phyloP scores from a whole-genome alignment of 331 rosid species.

The Erythrophleum ivorense region DNA sequence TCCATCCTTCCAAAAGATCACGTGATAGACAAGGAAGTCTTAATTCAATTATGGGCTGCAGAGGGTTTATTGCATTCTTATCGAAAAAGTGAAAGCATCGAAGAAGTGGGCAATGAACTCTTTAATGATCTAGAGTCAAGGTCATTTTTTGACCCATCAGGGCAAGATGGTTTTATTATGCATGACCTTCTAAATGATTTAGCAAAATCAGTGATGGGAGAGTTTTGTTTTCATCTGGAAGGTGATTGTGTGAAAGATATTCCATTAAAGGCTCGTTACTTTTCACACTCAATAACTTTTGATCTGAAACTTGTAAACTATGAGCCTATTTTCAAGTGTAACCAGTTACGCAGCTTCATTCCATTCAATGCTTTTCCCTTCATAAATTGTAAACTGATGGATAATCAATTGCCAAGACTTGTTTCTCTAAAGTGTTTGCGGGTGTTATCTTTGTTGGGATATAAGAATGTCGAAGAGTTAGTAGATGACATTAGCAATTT shows the following conservation, averaged over 20 bases:
- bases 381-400: neutral
- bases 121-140: too few relatives aligned
- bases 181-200: too few relatives aligned
- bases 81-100: too few relatives aligned
- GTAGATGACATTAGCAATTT: constrained; percentile 34
- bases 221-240: too few relatives aligned
- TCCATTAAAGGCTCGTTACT: neutral
- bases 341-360: neutral
- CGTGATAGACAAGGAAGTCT: too few relatives aligned
- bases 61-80: too few relatives aligned
- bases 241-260: neutral
- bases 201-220: too few relatives aligned
- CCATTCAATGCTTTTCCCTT: neutral
- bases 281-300: neutral
- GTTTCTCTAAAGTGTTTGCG: neutral
- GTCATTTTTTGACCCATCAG: too few relatives aligned
- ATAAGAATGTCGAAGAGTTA: neutral
- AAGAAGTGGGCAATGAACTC: too few relatives aligned
- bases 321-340: neutral
- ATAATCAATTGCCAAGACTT: neutral
- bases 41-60: too few relatives aligned
- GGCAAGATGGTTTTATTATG: too few relatives aligned
- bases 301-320: neutral
- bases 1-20: too few relatives aligned
- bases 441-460: neutral